Percentiles rank a stretch among this genome's conserved stretches.
Evolutionary conservation across 192 early-diverging fungal species (phyloP).

Genomic region (Dimargaris xerosporica): DNA sequence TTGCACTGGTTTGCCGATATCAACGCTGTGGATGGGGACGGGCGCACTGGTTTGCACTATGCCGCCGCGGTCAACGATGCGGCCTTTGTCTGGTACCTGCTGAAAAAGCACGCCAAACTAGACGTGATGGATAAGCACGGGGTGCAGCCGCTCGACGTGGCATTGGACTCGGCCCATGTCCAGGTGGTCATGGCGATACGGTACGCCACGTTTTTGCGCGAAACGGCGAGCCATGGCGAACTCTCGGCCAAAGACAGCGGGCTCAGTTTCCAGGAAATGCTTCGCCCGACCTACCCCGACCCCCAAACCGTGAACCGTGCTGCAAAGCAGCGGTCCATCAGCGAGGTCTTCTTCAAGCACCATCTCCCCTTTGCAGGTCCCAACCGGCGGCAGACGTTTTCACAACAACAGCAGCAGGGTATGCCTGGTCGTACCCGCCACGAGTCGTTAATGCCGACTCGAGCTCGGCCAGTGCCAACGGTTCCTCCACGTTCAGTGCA

Average conservation of each 20-base stretch:
- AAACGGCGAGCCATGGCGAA: conserved; percentile 1
- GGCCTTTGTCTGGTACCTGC: conserved; percentile 43
- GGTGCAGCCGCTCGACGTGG: conserved; percentile 29
- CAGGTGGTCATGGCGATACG: conserved; percentile 32
- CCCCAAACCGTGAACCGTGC: neutral
- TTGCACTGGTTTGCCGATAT: conserved; percentile 64
- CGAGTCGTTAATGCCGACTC: no score
- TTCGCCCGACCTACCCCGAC: neutral
- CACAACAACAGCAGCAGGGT: no score
- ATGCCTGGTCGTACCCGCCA: no score
- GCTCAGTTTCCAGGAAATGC: neutral
- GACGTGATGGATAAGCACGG: conserved; percentile 56
- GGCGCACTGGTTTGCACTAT: conserved; percentile 55
- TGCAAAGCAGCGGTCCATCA: neutral
- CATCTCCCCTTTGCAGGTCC: neutral
- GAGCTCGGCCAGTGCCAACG: no score
- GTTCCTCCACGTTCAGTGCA: no score
- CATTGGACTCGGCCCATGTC: conserved; percentile 27
- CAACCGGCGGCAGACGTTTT: no score
- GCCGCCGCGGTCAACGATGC: conserved; percentile 59
- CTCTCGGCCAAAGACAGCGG: neutral
- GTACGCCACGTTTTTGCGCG: conserved; percentile 25
- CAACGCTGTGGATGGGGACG: conserved; percentile 41
- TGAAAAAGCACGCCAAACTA: conserved; percentile 57
- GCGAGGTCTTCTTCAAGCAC: neutral